Conservation (phyloP, 23 red algal species). For the Gracilaria gracilis region DNA sequence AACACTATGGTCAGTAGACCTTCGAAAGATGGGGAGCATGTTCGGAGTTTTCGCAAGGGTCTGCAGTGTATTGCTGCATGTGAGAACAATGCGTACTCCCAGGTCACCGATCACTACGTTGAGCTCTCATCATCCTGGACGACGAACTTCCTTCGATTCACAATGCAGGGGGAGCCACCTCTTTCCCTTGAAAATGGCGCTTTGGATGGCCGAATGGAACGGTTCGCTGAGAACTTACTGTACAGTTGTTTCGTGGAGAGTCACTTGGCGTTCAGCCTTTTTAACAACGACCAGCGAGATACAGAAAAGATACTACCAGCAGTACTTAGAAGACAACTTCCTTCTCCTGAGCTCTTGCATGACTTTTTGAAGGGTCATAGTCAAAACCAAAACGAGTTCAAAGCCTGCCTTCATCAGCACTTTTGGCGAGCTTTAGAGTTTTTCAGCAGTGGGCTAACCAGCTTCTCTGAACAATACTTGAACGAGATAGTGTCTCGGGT, state of each 20-base stretch:
- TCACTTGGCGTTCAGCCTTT: constrained; percentile 36
- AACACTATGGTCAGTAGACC: neutral
- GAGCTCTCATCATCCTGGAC: constrained; percentile 45
- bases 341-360: constrained; percentile 10
- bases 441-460: constrained; percentile 10
- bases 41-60: constrained; percentile 45
- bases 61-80: constrained; percentile 33
- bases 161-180: constrained; percentile 19
- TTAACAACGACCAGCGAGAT: neutral
- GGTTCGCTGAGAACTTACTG: constrained; percentile 33
- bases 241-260: constrained; percentile 38
- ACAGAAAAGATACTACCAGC: constrained; percentile 22
- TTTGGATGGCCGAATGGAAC: constrained; percentile 24
- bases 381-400: neutral
- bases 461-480: constrained; percentile 29
- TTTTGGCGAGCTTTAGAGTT: constrained; percentile 29
- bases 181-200: neutral
- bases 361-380: constrained; percentile 16
- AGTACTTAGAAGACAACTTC: constrained; percentile 46
- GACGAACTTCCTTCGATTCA: constrained; percentile 17
- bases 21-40: neutral
- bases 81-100: constrained; percentile 30
- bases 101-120: constrained; percentile 66
- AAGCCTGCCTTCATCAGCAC: constrained; percentile 26
- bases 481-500: constrained; percentile 10